These are phyloP conservation scores for Plasmodium gonderi DNA, from an alignment of 169 alveolate genomes.

Conservation along the genomic window DNA sequence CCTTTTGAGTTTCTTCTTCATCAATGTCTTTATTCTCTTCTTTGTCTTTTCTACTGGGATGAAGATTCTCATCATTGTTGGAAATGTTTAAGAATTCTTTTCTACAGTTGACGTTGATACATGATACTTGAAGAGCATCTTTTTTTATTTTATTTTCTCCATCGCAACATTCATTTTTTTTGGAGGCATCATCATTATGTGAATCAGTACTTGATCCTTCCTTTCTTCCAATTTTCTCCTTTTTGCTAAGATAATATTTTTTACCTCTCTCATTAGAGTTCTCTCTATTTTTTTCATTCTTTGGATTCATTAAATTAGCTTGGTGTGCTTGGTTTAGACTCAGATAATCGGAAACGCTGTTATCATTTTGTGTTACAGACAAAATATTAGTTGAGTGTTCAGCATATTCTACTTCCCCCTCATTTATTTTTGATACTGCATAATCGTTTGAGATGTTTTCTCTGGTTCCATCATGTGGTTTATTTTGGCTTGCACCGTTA, in stretches of 20 bases:
- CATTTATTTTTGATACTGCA: too few species aligned
- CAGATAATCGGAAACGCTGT: neutral
- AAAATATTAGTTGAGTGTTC: neutral
- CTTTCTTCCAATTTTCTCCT: neutral
- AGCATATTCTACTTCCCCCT: neutral
- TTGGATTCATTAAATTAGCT: too few species aligned
- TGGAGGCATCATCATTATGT: neutral
- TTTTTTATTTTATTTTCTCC: neutral
- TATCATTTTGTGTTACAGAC: neutral
- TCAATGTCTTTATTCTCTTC: neutral
- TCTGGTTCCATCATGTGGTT: too few species aligned
- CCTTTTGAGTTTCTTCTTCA: neutral
- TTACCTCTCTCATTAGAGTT: neutral
- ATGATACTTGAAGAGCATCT: neutral
- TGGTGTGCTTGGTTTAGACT: neutral
- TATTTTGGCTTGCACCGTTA: too few species aligned
- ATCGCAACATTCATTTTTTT: neutral
- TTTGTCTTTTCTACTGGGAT: too few species aligned
- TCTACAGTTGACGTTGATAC: too few species aligned
- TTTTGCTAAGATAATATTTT: neutral
- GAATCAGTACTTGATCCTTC: neutral
- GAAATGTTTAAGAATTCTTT: too few species aligned
- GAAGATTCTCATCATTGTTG: too few species aligned
- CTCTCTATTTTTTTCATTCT: neutral
- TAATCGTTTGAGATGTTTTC: too few species aligned